Conservation (phyloP, 768 basidiomycete genomes). For the Trametes sanguinea region DNA sequence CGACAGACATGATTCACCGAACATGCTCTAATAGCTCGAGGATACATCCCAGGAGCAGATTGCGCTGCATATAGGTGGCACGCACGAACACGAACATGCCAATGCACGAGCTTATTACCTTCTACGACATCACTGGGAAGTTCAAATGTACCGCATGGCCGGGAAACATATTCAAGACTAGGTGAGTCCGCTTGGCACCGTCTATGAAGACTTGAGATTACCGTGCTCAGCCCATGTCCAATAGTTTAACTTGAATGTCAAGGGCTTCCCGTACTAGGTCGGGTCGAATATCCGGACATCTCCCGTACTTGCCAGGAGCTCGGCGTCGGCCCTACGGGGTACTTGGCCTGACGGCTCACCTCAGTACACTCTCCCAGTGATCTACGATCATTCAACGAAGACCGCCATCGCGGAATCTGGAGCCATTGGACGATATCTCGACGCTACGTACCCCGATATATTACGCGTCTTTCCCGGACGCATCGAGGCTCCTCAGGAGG, state of each 20-base stretch:
- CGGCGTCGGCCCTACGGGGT: slow-evolving; percentile 36
- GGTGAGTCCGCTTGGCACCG: slow-evolving; percentile 1
- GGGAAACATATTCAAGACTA: slow-evolving; percentile 35
- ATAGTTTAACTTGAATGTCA: slow-evolving; percentile 41
- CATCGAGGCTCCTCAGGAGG: slow-evolving; percentile 41
- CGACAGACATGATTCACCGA: no score
- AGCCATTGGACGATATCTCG: slow-evolving; percentile 52
- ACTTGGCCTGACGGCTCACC: slow-evolving; percentile 33
- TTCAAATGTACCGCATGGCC: slow-evolving; percentile 36
- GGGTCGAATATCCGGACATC: slow-evolving; percentile 53
- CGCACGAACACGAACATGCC: slow-evolving; percentile 3
- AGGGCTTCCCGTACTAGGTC: slow-evolving; percentile 42
- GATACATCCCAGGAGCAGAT: no score
- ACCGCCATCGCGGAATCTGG: slow-evolving; percentile 44
- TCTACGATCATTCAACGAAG: slow-evolving; percentile 48
- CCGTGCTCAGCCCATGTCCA: neutral
- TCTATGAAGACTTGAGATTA: no score
- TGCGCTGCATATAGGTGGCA: no score
- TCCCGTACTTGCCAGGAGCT: slow-evolving; percentile 35
- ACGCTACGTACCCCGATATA: slow-evolving; percentile 48
- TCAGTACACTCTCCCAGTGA: slow-evolving; percentile 51
- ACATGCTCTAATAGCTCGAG: no score
- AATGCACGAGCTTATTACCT: slow-evolving; percentile 28
- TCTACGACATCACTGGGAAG: slow-evolving; percentile 44
- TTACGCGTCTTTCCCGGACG: slow-evolving; percentile 42